Evolutionary conservation across 2,329 filamentous ascomycete genomes (phyloP), one percentile per base, ranked within the genome.

Genomic region (Pseudogymnoascus sp.): DNA sequence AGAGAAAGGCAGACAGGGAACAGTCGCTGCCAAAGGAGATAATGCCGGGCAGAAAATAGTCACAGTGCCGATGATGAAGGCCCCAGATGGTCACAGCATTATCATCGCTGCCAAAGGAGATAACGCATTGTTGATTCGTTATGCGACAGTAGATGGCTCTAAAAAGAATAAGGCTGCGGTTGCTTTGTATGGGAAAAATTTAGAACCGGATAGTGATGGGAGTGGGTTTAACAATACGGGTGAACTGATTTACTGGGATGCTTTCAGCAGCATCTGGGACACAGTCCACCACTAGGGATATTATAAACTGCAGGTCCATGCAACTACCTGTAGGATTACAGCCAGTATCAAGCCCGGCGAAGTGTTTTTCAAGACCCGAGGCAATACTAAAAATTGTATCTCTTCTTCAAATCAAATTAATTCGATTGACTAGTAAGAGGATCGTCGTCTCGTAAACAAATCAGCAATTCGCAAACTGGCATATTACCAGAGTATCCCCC

Each of bases 31-130:
- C 21, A 21, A 21, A 21, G 21, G 21, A 15, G 15, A 13, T 29
- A 26, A 36, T 47, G 15, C 36, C 26, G 5, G 39, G 13, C 15
- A 47, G 13, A 4, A 60, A 33, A 57, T 44, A 44, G 39, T 35
- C 7, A 33, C 7, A 6, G 37, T 39, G 17, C 26, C 54, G 21
- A 39, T 63, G n/a, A 39, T 62, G 41, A 65, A 63, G 54, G 26
- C 64, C 7, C 63, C 63, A 59, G 62, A 63, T 57, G 63, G 62
- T 13, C 37, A 61, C 8, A 54, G 59, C 11, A 61, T 68, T 26
- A 61, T 68, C 8, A 60, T 68, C 40, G 21, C 63, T 50, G 47
- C 60, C n/a, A 54, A 33, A 54, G 47, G 47, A 35, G 47, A 13
- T 5, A 33, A 29, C 9, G 29, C 47, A 54, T 35, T 54, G 15